phyloP scores from a whole-genome alignment of 1,139 yeast genomes.

The Suhomyces panamericanus region DNA sequence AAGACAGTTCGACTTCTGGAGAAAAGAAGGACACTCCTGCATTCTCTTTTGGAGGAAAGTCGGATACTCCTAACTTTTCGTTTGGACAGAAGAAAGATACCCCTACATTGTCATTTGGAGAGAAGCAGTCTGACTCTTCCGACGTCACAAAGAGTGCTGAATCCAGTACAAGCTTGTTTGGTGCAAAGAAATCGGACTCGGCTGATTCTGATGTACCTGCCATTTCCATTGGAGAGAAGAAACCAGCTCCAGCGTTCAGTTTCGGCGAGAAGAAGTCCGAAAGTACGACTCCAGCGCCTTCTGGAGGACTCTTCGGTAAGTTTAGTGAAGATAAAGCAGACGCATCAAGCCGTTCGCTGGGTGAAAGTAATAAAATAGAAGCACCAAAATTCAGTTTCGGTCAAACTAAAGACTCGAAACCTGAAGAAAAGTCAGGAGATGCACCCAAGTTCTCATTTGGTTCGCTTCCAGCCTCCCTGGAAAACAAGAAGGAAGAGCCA shows the following conservation, averaged over 20 bases:
- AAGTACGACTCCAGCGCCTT: not conserved
- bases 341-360: not conserved
- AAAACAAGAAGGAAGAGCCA: not conserved
- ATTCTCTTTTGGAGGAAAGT: too few species aligned
- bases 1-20: not conserved
- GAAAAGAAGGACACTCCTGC: not conserved
- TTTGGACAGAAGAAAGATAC: not conserved
- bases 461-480: not conserved
- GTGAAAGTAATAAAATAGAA: not conserved
- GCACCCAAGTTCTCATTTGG: not conserved
- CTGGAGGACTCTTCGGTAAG: not conserved
- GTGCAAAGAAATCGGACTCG: not conserved
- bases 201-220: not conserved
- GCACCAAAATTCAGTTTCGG: not conserved
- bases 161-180: not conserved
- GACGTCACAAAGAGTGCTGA: not conserved
- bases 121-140: not conserved
- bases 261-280: not conserved
- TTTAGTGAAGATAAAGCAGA: constrained; percentile 1
- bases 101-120: not conserved
- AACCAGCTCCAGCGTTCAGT: not conserved
- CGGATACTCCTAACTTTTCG: too few species aligned
- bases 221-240: not conserved
- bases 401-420: not conserved
- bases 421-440: not conserved